Conservation (phyloP, 345 rosid genomes). For the Iberis pinnata region DNA sequence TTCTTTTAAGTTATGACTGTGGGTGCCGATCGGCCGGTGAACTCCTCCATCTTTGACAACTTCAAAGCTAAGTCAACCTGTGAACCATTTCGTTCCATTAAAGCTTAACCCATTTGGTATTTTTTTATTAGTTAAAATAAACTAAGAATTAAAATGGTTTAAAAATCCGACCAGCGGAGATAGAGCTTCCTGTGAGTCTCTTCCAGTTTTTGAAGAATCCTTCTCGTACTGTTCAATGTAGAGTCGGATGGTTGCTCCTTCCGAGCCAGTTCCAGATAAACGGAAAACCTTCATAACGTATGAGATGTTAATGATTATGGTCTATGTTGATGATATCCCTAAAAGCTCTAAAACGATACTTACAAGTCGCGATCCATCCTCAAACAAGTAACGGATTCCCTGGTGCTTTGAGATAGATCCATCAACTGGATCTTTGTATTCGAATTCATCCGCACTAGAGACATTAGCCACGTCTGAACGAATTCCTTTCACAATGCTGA, state of each 20-base stretch:
- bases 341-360: conserved; percentile 19
- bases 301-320: not conserved
- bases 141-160: not conserved
- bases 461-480: conserved; percentile 59
- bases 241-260: conserved; percentile 94
- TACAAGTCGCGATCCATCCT: conserved; percentile 92
- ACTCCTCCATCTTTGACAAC: conserved; percentile 87
- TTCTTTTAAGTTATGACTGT: conserved; percentile 75
- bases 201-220: conserved; percentile 77
- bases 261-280: conserved; percentile 97
- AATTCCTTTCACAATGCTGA: conserved; percentile 59
- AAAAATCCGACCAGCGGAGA: conserved; percentile 67
- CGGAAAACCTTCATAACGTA: conserved; percentile 69
- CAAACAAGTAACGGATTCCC: conserved; percentile 82
- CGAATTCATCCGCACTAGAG: conserved; percentile 72
- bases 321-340: not conserved
- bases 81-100: not conserved
- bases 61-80: conserved; percentile 94
- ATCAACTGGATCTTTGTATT: conserved; percentile 94
- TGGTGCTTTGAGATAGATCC: conserved; percentile 89
- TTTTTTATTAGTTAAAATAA: not conserved
- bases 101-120: not conserved
- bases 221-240: conserved; percentile 97
- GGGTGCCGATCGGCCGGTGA: conserved; percentile 88
- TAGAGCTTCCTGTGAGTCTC: conserved; percentile 85